Base-by-base conservation (phyloP, 106 monocot genomes). In the Gastrodia elata region DNA sequence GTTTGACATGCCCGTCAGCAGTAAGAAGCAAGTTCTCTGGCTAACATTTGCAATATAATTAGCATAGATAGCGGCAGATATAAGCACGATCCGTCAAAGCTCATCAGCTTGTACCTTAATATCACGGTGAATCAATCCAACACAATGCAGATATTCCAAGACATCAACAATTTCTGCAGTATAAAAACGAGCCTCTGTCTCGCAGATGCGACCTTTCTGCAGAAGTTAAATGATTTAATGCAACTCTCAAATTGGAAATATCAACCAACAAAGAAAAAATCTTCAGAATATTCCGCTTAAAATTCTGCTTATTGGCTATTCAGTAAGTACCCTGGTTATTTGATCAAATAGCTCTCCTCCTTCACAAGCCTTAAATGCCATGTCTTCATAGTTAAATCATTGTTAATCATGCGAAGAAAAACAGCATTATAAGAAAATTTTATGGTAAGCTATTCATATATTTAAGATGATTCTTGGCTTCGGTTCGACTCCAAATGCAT, bases 1-100 rank as follows among this genome's bases (percentile, higher is more conserved):
- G 78, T 78, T 87, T 90, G 25, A 90, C 76, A 59, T 90, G 90
- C 34, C 90, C 90, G 25, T 84, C 82, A 56, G 77, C 73, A 72
- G 90, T 90, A 34, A 90, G 89, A 57, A 90, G 78, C 78, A 90
- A 79, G 69, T 90, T 90, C 71, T 90, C 90, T 80, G 90, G 90
- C 90, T 90, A 84, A 77, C 72, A 84, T 70, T 61, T 46, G 46
- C 77, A 84, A 39, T 9, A 69, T 0, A 26, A 40, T 69, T 69
- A 69, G 40, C 10, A 69, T 40, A 13, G 2, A 69, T 8, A 39
- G 68, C 41, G 16, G 49, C 24, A 73, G 61, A 48, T 79, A 72
- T 68, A 39, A 38, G 10, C 1, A 39, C 25, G 16, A 4, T 69
- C 52, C 52, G 22, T 11, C n/a, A 39, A 8, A 39, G 9, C 0